Evolutionary conservation across 176 grass and related monocot genomes (phyloP), one percentile per base, ranked within the genome.

Genomic region (Paspalum vaginatum): DNA sequence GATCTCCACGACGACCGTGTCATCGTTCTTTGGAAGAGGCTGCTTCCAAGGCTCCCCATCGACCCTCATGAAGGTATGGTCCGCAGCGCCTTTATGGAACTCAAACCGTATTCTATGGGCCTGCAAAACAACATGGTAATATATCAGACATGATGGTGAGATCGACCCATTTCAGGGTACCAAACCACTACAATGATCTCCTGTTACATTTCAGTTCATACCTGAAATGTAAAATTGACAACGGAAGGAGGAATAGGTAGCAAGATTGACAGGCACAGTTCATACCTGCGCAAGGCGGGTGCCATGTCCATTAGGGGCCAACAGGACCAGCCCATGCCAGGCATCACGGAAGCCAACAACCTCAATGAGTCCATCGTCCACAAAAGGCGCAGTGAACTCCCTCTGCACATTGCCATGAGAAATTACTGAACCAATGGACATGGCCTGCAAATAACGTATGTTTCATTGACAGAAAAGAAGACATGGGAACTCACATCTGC

Each of bases 21-120:
- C 85, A 0, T 94, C 87, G 17, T 97, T 87, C 27, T 53, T 78
- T 0, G 94, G 94, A 24, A 97, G 85, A 8, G 94, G 94, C 68
- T 97, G 91, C 83, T 94, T 97, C 94, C 94, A 97, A 1, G 94
- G 94, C 68, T 97, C 94, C 46, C 94, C 94, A 1, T 97, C 94
- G 8, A 97, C 67, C 68, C 94, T 90, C 94, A 97, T 97, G 87
- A 84, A 97, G 2, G 94, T 90, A 63, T 92, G 76, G 0, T 90
- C 77, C 5, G 87, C 79, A 6, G 59, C 83, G 2, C 87, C 94
- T 78, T 92, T 87, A 77, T 87, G 87, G 62, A 94, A 97, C 79
- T 94, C 91, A 0, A 97, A 97, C 1, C 91, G 89, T 50, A 97
- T 91, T 17, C 92, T 79, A n/a, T 77, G 82, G 40, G 85, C 74